Conservation (phyloP, 768 basidiomycete genomes). For the Nidula microcarpa region DNA sequence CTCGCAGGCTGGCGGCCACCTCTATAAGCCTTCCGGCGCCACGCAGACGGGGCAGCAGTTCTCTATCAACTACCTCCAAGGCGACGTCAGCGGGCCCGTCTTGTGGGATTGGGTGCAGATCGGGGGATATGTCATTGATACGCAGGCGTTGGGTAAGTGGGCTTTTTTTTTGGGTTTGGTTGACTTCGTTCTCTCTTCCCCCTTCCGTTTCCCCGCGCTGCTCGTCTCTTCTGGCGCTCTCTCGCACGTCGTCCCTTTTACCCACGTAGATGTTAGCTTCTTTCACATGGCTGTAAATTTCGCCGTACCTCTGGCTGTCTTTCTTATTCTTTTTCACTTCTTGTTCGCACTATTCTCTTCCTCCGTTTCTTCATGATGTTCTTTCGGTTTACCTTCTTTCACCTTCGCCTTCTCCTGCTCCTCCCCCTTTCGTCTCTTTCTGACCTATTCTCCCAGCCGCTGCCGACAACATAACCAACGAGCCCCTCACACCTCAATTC, state of each 20-base stretch:
- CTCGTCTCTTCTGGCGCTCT: no score
- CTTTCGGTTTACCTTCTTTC: no score
- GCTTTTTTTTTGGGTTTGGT: no score
- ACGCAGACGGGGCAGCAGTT: slow-evolving; percentile 40
- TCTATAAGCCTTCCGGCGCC: slow-evolving; percentile 56
- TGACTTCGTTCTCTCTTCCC: no score
- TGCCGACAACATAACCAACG: slow-evolving; percentile 47
- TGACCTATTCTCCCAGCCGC: slow-evolving; percentile 40
- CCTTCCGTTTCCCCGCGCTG: no score
- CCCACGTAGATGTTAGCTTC: no score
- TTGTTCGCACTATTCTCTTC: no score
- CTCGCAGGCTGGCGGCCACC: slow-evolving; percentile 34
- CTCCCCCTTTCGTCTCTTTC: background rate
- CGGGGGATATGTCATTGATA: slow-evolving; percentile 59
- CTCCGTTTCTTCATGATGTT: no score
- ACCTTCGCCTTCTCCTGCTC: background rate
- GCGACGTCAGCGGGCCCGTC: slow-evolving; percentile 57
- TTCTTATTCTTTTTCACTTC: no score
- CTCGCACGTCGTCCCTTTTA: no score
- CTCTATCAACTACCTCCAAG: slow-evolving; percentile 55
- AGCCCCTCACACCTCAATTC: slow-evolving; percentile 56
- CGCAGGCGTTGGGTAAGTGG: slow-evolving; percentile 67
- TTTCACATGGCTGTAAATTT: no score
- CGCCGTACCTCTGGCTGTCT: no score
- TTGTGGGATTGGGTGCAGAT: slow-evolving; percentile 66